A percentile compares a stretch with the other conserved stretches of the same genome.
phyloP scores from a whole-genome alignment of 202 grass and related monocot species.

The Schoenoplectus tabernaemontani region DNA sequence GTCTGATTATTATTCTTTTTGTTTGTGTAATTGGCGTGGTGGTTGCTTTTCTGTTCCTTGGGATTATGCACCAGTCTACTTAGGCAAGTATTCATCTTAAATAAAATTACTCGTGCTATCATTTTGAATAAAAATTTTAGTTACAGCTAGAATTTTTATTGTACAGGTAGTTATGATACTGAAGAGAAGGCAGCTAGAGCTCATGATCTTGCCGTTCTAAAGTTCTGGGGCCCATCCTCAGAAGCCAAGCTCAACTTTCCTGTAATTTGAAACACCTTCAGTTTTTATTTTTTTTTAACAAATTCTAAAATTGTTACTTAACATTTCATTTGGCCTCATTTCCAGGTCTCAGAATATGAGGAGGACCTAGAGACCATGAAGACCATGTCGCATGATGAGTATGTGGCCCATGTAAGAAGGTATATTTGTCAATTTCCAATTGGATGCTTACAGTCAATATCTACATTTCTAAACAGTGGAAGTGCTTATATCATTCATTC shows the following conservation, averaged over 20 bases:
- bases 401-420: constrained; percentile 90
- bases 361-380: constrained; percentile 78
- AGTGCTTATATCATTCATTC: not conserved
- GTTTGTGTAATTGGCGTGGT: constrained; percentile 27
- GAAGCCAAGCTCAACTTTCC: constrained; percentile 80
- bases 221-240: constrained; percentile 67
- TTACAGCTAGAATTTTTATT: constrained; percentile 27
- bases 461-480: constrained; percentile 5
- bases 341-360: constrained; percentile 70
- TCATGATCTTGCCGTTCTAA: constrained; percentile 88
- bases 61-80: constrained; percentile 60
- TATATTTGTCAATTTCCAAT: constrained; percentile 17
- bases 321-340: constrained; percentile 3
- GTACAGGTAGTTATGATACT: constrained; percentile 81
- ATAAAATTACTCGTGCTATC: not conserved
- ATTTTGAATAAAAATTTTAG: constrained; percentile 4
- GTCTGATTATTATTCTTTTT: constrained; percentile 17
- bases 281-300: not conserved
- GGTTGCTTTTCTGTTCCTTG: constrained; percentile 28
- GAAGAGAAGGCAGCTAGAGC: constrained; percentile 92
- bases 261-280: constrained; percentile 32
- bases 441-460: not conserved
- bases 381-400: constrained; percentile 86
- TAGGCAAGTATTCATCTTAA: constrained; percentile 49
- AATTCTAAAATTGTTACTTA: not conserved